A percentile compares a stretch with the other conserved stretches of the same genome.
Conservation (phyloP, 2,329 filamentous ascomycete genomes). For the Penicillium psychrosexuale region DNA sequence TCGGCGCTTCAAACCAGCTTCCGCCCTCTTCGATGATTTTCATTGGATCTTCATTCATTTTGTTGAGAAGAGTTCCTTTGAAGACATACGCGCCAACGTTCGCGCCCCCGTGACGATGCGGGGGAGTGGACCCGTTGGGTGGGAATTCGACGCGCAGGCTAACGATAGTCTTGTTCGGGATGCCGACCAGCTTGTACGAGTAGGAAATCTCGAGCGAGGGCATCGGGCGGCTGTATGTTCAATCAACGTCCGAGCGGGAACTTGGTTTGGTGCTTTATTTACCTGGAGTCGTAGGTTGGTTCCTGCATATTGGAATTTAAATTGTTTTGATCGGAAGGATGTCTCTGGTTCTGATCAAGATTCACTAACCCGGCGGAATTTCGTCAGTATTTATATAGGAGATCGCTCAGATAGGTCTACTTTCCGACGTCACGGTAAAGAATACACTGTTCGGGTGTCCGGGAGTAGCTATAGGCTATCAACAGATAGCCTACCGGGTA, state of each 20-base stretch:
- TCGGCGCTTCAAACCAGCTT: conserved; percentile 46
- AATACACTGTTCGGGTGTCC: not conserved
- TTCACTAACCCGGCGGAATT: no score
- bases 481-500: not conserved
- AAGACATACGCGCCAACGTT: conserved; percentile 43
- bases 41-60: conserved; percentile 51
- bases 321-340: not conserved
- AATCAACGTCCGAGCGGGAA: not conserved
- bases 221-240: conserved; percentile 27
- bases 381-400: not conserved
- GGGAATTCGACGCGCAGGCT: conserved; percentile 39
- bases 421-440: not conserved
- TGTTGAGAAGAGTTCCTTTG: conserved; percentile 43
- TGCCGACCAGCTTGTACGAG: conserved; percentile 39
- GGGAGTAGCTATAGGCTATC: conserved; percentile 14
- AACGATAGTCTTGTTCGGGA: conserved; percentile 43
- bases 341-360: no score
- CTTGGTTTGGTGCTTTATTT: not conserved
- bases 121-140: conserved; percentile 43
- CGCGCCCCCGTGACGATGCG: conserved; percentile 48
- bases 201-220: conserved; percentile 28
- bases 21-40: conserved; percentile 38
- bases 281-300: conserved; percentile 23
- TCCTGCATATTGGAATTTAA: conserved; percentile 17
- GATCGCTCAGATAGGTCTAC: not conserved